Evolutionary conservation across 2,329 filamentous ascomycete genomes (phyloP).

Genomic region (Pseudogymnoascus sp.): DNA sequence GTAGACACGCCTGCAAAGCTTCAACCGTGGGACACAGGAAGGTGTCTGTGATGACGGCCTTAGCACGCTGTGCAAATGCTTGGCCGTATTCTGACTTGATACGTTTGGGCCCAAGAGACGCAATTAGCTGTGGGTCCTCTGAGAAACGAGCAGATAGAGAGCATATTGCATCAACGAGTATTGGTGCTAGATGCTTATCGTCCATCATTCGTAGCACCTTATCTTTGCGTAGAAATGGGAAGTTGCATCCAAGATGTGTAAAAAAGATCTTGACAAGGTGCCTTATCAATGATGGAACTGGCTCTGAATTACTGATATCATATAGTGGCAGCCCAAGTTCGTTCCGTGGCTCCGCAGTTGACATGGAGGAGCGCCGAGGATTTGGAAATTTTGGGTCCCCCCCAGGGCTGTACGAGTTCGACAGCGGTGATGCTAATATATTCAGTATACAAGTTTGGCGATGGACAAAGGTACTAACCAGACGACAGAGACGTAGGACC

Average conservation of each 20-base stretch:
- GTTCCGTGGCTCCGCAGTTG: constrained; percentile 20
- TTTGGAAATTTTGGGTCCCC: constrained; percentile 17
- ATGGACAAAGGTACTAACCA: not conserved
- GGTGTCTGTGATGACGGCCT: constrained; percentile 73
- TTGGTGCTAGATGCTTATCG: constrained; percentile 75
- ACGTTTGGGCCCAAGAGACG: constrained; percentile 41
- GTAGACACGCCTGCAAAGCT: constrained; percentile 73
- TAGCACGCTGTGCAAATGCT: constrained; percentile 73
- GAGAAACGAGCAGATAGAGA: constrained; percentile 77
- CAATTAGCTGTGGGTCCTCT: constrained; percentile 46
- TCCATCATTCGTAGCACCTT: constrained; percentile 69
- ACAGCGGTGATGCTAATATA: constrained; percentile 25
- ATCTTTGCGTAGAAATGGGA: constrained; percentile 69
- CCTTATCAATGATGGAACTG: constrained; percentile 68
- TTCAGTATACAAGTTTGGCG: constrained; percentile 17
- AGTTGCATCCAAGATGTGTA: constrained; percentile 73
- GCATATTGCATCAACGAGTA: constrained; percentile 81
- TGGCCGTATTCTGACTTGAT: constrained; percentile 63
- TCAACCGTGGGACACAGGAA: constrained; percentile 77
- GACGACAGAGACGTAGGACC: constrained; percentile 16
- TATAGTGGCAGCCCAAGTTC: constrained; percentile 58
- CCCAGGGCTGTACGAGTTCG: constrained; percentile 17
- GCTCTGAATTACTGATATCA: constrained; percentile 61
- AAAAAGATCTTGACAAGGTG: constrained; percentile 78
- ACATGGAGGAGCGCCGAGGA: constrained; percentile 18